Conservation (phyloP, 345 rosid species). For the Hypericum androsaemum region DNA sequence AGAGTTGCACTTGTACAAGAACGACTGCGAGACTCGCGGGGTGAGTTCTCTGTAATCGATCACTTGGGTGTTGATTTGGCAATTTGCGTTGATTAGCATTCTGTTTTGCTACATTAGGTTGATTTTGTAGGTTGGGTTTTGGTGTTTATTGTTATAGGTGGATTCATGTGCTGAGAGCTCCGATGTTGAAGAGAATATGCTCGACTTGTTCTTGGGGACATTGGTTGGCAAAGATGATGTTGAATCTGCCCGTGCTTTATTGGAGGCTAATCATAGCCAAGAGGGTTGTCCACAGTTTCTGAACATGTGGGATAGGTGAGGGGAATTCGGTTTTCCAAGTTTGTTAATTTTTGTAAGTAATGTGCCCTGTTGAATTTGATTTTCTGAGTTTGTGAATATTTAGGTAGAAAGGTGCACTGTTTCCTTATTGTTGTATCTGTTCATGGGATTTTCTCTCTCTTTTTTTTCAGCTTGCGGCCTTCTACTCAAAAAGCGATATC, state of each 20-base stretch:
- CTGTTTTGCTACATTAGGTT: too few species aligned
- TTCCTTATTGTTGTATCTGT: slow-evolving; percentile 1
- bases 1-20: slow-evolving; percentile 39
- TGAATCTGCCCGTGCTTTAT: slow-evolving; percentile 35
- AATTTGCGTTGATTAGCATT: neutral
- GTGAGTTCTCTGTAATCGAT: slow-evolving; percentile 16
- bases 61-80: neutral
- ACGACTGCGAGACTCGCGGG: slow-evolving; percentile 17
- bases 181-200: slow-evolving; percentile 30
- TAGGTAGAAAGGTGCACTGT: too few species aligned
- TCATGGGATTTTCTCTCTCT: neutral
- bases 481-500: slow-evolving; percentile 34
- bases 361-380: too few species aligned
- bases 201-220: slow-evolving; percentile 34
- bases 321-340: neutral
- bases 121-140: too few species aligned
- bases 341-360: neutral
- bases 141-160: neutral
- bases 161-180: slow-evolving; percentile 18
- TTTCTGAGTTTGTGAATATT: too few species aligned
- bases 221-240: slow-evolving; percentile 28
- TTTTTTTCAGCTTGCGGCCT: slow-evolving; percentile 39
- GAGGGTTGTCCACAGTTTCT: slow-evolving; percentile 40
- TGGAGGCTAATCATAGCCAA: slow-evolving; percentile 36
- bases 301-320: slow-evolving; percentile 41